These are phyloP conservation scores for Clavispora carvajalis DNA, from an alignment of 805 yeast genomes.

Conservation along the genomic window DNA sequence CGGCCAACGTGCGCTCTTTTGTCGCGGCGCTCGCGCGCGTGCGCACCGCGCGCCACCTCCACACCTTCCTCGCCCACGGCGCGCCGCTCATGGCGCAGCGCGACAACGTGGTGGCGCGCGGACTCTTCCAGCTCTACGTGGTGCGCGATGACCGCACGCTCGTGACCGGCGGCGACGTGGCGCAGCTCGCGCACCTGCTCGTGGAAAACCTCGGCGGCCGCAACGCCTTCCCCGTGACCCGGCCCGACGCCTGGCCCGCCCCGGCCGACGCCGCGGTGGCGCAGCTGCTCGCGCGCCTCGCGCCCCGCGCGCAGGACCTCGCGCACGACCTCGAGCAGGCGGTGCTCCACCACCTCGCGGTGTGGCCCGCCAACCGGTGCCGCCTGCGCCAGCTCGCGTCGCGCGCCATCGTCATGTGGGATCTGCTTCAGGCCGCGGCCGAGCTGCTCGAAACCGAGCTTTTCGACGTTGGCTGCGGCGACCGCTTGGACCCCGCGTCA, in stretches of 20 bases:
- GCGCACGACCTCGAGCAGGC: conserved; percentile 42
- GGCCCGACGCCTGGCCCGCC: conserved; percentile 15
- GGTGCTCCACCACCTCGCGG: conserved; percentile 25
- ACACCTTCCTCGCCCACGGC: conserved; percentile 23
- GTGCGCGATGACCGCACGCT: conserved; percentile 47
- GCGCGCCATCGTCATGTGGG: conserved; percentile 60
- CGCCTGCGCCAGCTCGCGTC: conserved; percentile 71
- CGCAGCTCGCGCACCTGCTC: conserved; percentile 24
- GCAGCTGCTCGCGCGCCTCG: not conserved
- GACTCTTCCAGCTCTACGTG: conserved; percentile 55
- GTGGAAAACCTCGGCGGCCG: conserved; percentile 38
- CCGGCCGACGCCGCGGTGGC: not conserved
- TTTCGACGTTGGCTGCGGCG: conserved; percentile 33
- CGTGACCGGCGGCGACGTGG: conserved; percentile 21
- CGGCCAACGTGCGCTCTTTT: conserved; percentile 17
- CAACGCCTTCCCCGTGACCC: conserved; percentile 21
- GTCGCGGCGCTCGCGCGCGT: conserved; percentile 16
- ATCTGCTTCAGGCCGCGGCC: conserved; percentile 70
- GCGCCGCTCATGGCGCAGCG: conserved; percentile 17
- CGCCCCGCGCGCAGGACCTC: not conserved
- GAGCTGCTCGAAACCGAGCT: conserved; percentile 57
- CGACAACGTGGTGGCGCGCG: conserved; percentile 51
- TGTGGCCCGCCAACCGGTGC: conserved; percentile 56
- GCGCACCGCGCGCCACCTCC: conserved; percentile 20
- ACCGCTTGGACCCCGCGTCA: conserved; percentile 15